Conservation (phyloP, 768 basidiomycete species). For the Paxillus involutus region DNA sequence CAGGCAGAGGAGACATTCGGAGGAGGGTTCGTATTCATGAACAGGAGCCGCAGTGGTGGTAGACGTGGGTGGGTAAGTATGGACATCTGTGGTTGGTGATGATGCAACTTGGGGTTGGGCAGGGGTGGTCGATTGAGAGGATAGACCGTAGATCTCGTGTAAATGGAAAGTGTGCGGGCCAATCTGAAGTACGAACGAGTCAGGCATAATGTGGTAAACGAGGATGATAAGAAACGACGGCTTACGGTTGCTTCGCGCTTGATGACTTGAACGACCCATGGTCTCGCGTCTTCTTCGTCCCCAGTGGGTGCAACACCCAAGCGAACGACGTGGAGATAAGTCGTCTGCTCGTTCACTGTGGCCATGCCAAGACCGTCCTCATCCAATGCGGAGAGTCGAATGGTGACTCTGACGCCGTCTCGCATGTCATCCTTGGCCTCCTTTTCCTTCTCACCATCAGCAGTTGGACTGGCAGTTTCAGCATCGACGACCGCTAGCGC, state of each 20-base stretch:
- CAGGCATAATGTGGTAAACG: not conserved
- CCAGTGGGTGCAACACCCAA: slow-evolving; percentile 48
- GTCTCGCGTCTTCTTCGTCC: slow-evolving; percentile 58
- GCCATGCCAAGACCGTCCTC: slow-evolving; percentile 66
- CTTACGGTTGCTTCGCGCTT: slow-evolving; percentile 84
- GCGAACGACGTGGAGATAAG: slow-evolving; percentile 83
- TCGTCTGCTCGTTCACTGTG: slow-evolving; percentile 81
- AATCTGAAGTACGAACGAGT: slow-evolving; percentile 49
- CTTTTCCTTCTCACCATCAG: slow-evolving; percentile 40
- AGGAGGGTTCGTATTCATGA: slow-evolving; percentile 68
- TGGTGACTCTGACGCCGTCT: slow-evolving; percentile 74
- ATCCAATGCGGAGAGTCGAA: slow-evolving; percentile 80
- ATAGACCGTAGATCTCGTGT: slow-evolving; percentile 92
- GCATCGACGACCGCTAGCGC: slow-evolving; percentile 79
- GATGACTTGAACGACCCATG: slow-evolving; percentile 92
- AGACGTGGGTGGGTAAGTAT: slow-evolving; percentile 48
- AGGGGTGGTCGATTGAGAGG: slow-evolving; percentile 48
- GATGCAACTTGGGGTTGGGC: slow-evolving; percentile 37
- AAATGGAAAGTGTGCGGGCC: slow-evolving; percentile 93
- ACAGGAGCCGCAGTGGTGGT: slow-evolving; percentile 23
- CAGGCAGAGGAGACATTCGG: slow-evolving; percentile 90
- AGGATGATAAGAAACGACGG: slow-evolving; percentile 8
- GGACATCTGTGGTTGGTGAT: slow-evolving; percentile 35
- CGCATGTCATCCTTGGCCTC: slow-evolving; percentile 47
- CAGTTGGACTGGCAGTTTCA: slow-evolving; percentile 38